Evolutionary conservation across 192 early-diverging fungal genomes (phyloP), one percentile per base, ranked within the genome.

Genomic region (Oehlia diaphana): DNA sequence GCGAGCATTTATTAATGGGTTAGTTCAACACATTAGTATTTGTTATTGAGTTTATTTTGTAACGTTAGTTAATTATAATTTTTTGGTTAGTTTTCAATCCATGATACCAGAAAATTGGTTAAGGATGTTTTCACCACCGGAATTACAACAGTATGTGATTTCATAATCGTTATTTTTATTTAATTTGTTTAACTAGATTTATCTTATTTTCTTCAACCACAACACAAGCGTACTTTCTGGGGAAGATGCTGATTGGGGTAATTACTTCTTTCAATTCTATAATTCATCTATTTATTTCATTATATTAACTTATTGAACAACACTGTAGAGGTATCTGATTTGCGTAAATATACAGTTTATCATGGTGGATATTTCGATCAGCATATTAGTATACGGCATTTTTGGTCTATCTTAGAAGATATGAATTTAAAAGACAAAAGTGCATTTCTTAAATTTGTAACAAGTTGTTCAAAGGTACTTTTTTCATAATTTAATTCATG

Each of bases 91-190:
- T 19, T 87, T 88, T 82, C 82, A 87, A 53, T 85, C 86, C 0
- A 85, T 99, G 63, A 92, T 99, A 49, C 88, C 91, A 4, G 88
- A 92, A 19, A 82, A 85, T 28, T 97, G 95, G 95, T 84, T 99
- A 31, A 86, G 88, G 8, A 89, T 99, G 67, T 99, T 99, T 86
- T 95, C 94, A 33, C 91, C 92, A 50, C 87, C 91, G 42, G 97
- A 99, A 85, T 81, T 99, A 33, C 96, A 95, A 72, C 83, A 82
- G 84, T 84, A 39, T 9, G 58, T 53, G 50, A 65, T 21, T 47
- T 28, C 50, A 16, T 33, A 63, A 70, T 72, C 8, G 26, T 28
- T 50, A 26, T 37, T 14, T 21, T 16, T 26, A 37, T 9, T 39
- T 3, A 31, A 2, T 16, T 80, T 75, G 2, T 62, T 58, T 19